Evolutionary conservation across 768 basidiomycete genomes (phyloP).

Genomic region (Mycena alexandri): DNA sequence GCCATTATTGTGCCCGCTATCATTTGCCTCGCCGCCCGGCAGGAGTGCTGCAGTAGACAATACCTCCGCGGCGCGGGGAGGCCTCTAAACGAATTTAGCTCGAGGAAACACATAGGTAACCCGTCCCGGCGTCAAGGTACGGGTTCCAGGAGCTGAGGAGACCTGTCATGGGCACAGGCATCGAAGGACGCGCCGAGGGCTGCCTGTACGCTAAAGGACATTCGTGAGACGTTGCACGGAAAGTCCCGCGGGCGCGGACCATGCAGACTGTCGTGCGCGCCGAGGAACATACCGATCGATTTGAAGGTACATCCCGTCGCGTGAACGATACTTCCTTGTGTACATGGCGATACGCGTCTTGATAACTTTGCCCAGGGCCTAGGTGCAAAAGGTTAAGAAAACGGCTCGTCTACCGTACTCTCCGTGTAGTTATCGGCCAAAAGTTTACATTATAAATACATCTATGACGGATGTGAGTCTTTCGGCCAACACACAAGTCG

Average conservation of each 20-base stretch:
- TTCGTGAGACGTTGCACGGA: constrained; percentile 23
- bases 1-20: constrained; percentile 18
- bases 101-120: constrained; percentile 2
- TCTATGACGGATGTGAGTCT: constrained; percentile 8
- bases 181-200: constrained; percentile 2
- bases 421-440: constrained; percentile 19
- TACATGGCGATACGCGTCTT: neutral
- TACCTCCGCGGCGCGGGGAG: constrained; percentile 34
- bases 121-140: constrained; percentile 3
- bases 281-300: neutral
- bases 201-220: constrained; percentile 24
- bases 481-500: neutral
- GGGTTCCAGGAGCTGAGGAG: constrained; percentile 7
- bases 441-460: constrained; percentile 29
- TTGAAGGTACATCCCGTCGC: constrained; percentile 14
- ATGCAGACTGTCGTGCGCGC: neutral
- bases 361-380: constrained; percentile 9
- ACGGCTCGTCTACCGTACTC: constrained; percentile 22
- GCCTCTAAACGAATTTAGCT: constrained; percentile 17
- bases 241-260: constrained; percentile 10
- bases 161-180: constrained; percentile 11
- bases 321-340: neutral
- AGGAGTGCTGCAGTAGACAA: neutral
- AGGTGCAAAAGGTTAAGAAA: neutral
- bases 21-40: constrained; percentile 29